Evolutionary conservation across 306 rosid genomes (phyloP), one percentile per base, ranked within the genome.

Genomic region (Prunus mira): DNA sequence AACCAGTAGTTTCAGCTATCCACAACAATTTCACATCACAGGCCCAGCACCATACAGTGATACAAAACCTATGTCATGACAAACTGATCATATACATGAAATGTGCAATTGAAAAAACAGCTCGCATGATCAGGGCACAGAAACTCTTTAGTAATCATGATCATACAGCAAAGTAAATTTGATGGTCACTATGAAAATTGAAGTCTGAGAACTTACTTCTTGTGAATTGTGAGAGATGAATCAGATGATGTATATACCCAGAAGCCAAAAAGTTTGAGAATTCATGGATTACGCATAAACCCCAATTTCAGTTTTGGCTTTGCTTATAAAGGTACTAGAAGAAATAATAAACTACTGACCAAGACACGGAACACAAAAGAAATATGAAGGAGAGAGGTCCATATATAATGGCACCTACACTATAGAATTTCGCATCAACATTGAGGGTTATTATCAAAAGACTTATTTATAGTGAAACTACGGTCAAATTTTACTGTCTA

Each of bases 171-270:
- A 64, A 4, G 7, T 34, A 9, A 20, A 9, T 41, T 27, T n/a
- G 80, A 75, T 75, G 63, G 54, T 69, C 18, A 67, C 9, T 2
- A 24, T 55, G 30, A n/a, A 75, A 72, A 73, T 61, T 27, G 77
- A 84, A 71, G 80, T 77, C 38, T 76, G n/a, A 79, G 69, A 81
- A 71, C 86, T 86, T 75, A 85, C 88, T 69, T 72, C 77, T 66
- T 55, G 75, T 3, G 47, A 78, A 70, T 62, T 28, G 67, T 62
- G 67, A 62, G 43, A 6, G 43, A 28, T 14, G n/a, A 60, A 60
- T 56, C 19, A 71, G 57, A 75, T 30, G 75, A 51, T 55, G 76
- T 38, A 63, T 1, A 66, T 3, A 67, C 76, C 78, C 56, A 79
- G 74, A 67, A 84, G 82, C 67, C 46, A 43, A 58, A 62, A 80